phyloP scores from a whole-genome alignment of 148 eudicot genomes.

The Vaccinium myrtillus region DNA sequence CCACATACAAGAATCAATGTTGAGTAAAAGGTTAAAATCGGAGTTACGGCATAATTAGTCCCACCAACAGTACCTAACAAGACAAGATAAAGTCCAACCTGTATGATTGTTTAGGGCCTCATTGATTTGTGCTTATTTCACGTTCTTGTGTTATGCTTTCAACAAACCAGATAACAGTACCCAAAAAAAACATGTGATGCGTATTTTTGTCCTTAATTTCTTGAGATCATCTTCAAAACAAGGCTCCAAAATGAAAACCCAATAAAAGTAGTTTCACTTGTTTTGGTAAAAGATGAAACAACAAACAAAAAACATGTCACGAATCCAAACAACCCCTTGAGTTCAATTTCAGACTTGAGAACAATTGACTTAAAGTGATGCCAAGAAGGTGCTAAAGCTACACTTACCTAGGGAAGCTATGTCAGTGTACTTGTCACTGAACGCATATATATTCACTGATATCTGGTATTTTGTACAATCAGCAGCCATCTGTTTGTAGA shows the following conservation, averaged over 20 bases:
- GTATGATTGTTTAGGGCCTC: background rate
- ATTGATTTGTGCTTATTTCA: background rate
- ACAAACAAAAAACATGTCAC: background rate
- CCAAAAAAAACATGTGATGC: background rate
- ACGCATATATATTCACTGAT: conserved; percentile 83
- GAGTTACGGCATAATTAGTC: background rate
- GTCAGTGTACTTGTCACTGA: conserved; percentile 96
- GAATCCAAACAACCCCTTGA: background rate
- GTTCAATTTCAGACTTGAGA: too few relatives aligned
- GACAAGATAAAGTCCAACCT: background rate
- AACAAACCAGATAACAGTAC: background rate
- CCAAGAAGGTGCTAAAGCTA: background rate
- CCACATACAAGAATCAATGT: background rate
- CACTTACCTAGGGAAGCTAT: conserved; percentile 84
- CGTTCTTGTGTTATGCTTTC: background rate
- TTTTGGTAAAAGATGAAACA: background rate
- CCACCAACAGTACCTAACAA: background rate
- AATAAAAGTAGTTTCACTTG: background rate
- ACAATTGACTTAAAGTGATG: too few relatives aligned
- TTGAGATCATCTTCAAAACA: background rate
- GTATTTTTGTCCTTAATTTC: background rate
- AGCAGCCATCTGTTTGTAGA: conserved; percentile 99
- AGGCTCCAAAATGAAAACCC: background rate
- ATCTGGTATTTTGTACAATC: conserved; percentile 93
- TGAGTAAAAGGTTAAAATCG: background rate